Percentiles rank a stretch among this genome's conserved stretches.
phyloP scores from a whole-genome alignment of 768 basidiomycete genomes.

The Scleroderma citrinum region DNA sequence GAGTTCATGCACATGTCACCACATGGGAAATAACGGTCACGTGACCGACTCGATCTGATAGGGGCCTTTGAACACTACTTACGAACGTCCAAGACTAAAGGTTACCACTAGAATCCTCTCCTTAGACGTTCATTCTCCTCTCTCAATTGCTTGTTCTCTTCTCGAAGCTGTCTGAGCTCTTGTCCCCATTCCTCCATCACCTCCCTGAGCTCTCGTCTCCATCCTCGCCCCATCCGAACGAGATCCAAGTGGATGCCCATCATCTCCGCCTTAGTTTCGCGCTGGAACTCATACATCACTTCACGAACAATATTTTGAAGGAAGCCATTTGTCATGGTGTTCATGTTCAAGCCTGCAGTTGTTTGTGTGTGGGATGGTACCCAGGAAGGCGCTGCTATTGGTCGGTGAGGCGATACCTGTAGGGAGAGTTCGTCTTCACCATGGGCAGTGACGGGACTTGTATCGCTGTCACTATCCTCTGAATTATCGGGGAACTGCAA shows the following conservation, averaged over 20 bases:
- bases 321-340: conserved; percentile 45
- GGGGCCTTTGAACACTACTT: no score
- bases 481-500: conserved; percentile 20
- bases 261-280: conserved; percentile 67
- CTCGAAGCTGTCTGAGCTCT: conserved; percentile 43
- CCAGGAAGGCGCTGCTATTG: conserved; percentile 32
- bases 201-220: conserved; percentile 58
- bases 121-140: conserved; percentile 64
- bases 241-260: conserved; percentile 70
- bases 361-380: conserved; percentile 31
- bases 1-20: no score
- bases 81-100: background rate
- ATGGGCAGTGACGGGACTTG: background rate
- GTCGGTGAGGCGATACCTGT: conserved; percentile 55
- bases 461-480: conserved; percentile 17
- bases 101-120: conserved; percentile 24
- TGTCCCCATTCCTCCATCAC: conserved; percentile 57
- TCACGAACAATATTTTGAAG: conserved; percentile 62
- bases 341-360: conserved; percentile 19
- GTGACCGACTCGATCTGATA: no score
- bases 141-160: conserved; percentile 47
- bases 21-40: background rate
- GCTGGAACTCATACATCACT: conserved; percentile 67
- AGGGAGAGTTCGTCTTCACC: conserved; percentile 37
- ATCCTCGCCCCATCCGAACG: conserved; percentile 62